A percentile compares a stretch with the other conserved stretches of the same genome.
These are phyloP conservation scores for Candida schatavii DNA, from an alignment of 805 yeast species.

Conservation along the genomic window DNA sequence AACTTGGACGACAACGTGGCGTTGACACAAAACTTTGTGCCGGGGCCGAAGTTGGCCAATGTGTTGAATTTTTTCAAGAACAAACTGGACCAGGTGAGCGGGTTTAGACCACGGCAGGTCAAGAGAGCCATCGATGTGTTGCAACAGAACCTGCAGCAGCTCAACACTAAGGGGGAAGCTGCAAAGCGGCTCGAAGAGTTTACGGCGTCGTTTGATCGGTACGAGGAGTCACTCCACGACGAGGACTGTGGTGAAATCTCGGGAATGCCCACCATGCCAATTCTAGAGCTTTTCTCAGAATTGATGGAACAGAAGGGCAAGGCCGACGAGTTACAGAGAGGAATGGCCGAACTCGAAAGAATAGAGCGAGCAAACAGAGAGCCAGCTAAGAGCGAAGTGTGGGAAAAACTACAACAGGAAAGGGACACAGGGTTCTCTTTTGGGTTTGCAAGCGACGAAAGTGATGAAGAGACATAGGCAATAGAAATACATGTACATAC, in stretches of 20 bases:
- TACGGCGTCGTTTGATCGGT: conserved; percentile 22
- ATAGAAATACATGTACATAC: too few species aligned
- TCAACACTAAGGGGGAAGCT: conserved; percentile 6
- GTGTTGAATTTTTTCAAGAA: conserved; percentile 67
- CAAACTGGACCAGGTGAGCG: conserved; percentile 72
- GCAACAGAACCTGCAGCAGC: neutral
- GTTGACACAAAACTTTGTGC: conserved; percentile 85
- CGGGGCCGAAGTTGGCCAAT: conserved; percentile 54
- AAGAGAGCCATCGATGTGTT: conserved; percentile 28
- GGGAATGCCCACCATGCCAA: conserved; percentile 47
- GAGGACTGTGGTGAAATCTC: conserved; percentile 66
- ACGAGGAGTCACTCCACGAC: conserved; percentile 29
- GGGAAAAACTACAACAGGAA: conserved; percentile 43
- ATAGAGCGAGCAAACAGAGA: conserved; percentile 29
- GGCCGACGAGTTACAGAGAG: conserved; percentile 26
- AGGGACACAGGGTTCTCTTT: conserved; percentile 23
- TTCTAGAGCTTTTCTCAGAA: conserved; percentile 58
- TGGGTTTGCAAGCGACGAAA: conserved; percentile 27
- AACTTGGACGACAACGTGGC: conserved; percentile 82
- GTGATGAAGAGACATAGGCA: conserved; percentile 25
- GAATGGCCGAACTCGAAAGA: conserved; percentile 29
- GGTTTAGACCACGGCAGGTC: conserved; percentile 63
- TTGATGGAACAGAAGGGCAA: conserved; percentile 43
- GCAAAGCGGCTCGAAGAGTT: conserved; percentile 24
- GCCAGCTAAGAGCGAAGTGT: conserved; percentile 45